A percentile compares a stretch with the other conserved stretches of the same genome.
phyloP scores from a whole-genome alignment of 371 early-diverging fungal genomes.

The Mortierella sp. region DNA sequence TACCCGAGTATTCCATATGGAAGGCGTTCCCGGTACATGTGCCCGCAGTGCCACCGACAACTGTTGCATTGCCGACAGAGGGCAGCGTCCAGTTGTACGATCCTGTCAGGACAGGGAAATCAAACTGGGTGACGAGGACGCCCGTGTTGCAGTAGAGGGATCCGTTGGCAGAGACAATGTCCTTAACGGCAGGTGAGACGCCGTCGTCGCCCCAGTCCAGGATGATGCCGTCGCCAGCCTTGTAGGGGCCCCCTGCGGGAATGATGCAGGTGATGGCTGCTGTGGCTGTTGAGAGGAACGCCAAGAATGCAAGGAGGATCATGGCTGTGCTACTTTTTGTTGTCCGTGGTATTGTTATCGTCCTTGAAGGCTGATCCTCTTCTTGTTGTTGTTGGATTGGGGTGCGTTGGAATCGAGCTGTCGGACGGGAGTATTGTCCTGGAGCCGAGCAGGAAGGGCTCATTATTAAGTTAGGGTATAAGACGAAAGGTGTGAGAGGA shows the following conservation, averaged over 20 bases:
- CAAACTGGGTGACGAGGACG: constrained; percentile 20
- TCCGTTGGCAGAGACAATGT: constrained; percentile 27
- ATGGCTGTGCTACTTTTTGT: neutral
- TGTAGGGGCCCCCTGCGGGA: constrained; percentile 37
- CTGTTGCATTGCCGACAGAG: constrained; percentile 45
- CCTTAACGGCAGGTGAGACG: constrained; percentile 17
- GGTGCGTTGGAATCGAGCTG: neutral
- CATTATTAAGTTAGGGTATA: neutral
- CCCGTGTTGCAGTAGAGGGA: constrained; percentile 41
- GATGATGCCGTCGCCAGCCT: constrained; percentile 35
- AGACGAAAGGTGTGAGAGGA: neutral
- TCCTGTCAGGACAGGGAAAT: constrained; percentile 30
- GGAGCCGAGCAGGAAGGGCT: neutral
- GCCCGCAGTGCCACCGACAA: constrained; percentile 30
- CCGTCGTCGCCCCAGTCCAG: constrained; percentile 47
- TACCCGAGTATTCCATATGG: constrained; percentile 41
- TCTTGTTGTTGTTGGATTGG: neutral
- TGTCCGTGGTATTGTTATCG: neutral
- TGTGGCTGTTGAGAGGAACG: constrained; percentile 9
- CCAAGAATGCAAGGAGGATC: neutral
- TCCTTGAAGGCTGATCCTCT: neutral
- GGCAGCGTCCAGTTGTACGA: constrained; percentile 49
- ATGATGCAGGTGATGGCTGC: constrained; percentile 45
- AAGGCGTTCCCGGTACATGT: constrained; percentile 43
- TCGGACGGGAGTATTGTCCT: neutral